Evolutionary conservation across 257 asterid species (phyloP).

Genomic region (Solanum neorickii): DNA sequence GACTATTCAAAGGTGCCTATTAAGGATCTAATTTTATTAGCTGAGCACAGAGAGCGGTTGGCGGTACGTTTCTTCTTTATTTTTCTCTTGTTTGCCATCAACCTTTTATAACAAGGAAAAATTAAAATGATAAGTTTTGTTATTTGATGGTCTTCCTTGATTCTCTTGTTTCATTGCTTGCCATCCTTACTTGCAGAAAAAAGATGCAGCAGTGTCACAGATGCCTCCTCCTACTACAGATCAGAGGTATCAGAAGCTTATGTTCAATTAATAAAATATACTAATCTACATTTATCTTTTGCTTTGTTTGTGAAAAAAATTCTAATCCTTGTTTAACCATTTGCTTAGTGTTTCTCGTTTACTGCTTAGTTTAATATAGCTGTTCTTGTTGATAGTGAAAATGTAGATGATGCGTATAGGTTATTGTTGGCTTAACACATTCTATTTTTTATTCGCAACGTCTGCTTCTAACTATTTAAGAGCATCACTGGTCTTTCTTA

Average conservation of each 20-base stretch:
- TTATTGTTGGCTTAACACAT: not conserved
- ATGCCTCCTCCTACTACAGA: conserved; percentile 22
- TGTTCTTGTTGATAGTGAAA: not conserved
- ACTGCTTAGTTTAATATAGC: not conserved
- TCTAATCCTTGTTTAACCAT: not conserved
- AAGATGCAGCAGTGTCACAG: conserved; percentile 25
- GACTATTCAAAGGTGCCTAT: conserved; percentile 50
- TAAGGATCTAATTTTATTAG: conserved; percentile 69
- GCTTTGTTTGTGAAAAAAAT: not conserved
- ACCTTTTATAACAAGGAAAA: not conserved
- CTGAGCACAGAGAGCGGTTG: conserved; percentile 65
- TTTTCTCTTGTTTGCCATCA: not conserved
- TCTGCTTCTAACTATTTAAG: conserved; percentile 42
- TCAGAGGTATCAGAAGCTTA: conserved; percentile 32
- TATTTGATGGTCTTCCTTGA: not conserved
- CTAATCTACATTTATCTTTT: not conserved
- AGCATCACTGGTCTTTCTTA: conserved; percentile 22
- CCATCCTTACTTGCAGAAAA: conserved; percentile 40
- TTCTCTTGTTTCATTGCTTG: conserved; percentile 7
- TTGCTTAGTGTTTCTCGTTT: not conserved
- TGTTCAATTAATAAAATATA: not conserved
- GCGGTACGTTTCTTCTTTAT: conserved; percentile 17
- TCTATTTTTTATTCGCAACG: conserved; percentile 36
- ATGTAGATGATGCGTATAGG: not conserved
- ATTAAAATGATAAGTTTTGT: not conserved